Evolutionary conservation across 108 stramenopile genomes (phyloP).

Genomic region (Schizochytrium sp.): DNA sequence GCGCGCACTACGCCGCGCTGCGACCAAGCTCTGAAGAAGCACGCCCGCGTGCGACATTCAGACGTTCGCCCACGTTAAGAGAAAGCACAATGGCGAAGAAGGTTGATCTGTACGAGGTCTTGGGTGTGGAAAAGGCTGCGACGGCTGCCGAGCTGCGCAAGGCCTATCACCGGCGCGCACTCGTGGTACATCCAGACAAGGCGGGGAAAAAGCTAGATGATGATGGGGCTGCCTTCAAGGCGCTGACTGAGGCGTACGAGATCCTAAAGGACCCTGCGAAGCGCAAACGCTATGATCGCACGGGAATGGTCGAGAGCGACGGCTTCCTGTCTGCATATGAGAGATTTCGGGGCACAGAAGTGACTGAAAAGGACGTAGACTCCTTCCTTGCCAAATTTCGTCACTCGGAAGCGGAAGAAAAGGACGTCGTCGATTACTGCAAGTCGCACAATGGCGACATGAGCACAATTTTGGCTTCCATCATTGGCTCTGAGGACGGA

Average conservation of each 20-base stretch:
- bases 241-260: conserved; percentile 25
- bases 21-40: too few relatives aligned
- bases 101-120: conserved; percentile 21
- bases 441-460: neutral
- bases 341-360: neutral
- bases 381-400: neutral
- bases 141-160: neutral
- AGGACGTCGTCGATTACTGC: neutral
- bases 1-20: too few relatives aligned
- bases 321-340: neutral
- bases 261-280: conserved; percentile 27
- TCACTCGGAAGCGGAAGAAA: neutral
- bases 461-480: neutral
- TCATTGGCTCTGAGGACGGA: neutral
- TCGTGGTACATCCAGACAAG: conserved; percentile 30
- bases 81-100: neutral
- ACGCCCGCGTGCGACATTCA: too few relatives aligned
- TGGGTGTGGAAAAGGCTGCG: conserved; percentile 26
- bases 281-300: conserved; percentile 22
- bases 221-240: conserved; percentile 5
- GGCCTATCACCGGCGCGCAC: conserved; percentile 19
- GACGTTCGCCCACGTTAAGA: too few relatives aligned
- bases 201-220: neutral
- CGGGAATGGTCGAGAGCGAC: neutral
- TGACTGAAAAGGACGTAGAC: neutral